Base-by-base conservation (phyloP, 75 land plant genomes). In the Pinus tabuliformis region DNA sequence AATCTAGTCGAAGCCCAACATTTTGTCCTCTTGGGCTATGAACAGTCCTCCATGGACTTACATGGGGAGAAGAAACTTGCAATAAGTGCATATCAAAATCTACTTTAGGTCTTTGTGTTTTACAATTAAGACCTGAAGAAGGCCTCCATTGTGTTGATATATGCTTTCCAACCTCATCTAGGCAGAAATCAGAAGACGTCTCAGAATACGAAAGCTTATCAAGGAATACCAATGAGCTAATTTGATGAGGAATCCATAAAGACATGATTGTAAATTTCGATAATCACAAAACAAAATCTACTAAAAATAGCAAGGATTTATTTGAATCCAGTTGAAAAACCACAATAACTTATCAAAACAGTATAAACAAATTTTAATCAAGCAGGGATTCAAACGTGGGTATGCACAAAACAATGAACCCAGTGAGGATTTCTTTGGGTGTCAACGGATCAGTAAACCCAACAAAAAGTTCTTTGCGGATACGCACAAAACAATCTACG, bases 241-340 rank as follows among this genome's bases (percentile, higher is more conserved):
- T 77, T 76, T 88, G 90, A 26, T 84, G 87, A 21, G 84, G 79
- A 74, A 87, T 63, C 20, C 83, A 83, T 83, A 81, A 81, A 13
- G 17, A 30, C 26, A 17, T 66, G 42, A 39, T 39, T 3, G 42
- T 0, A 0, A 39, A 39, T 39, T 39, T 39, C 6, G 5, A 39
- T 0, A 45, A 3, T 9, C 2, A 66, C 66, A 24, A 30, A 39
- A 16, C 6, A 20, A 66, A 45, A 45, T 45, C 52, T 8, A 45
- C 52, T 45, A 45, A 45, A 45, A 45, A 45, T 45, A 45, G 1
- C 52, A 45, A 0, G 7, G 52, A 6, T 8, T 45, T 45, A 45
- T 45, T 1, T 21, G 18, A 45, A 45, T 45, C 11, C 20, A 39
- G 4, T 17, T 14, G 18, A 17, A 26, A 8, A n/a, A 66, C 45